Evolutionary conservation across 1,139 yeast genomes (phyloP).

Genomic region (Pichia sorboxylosa): DNA sequence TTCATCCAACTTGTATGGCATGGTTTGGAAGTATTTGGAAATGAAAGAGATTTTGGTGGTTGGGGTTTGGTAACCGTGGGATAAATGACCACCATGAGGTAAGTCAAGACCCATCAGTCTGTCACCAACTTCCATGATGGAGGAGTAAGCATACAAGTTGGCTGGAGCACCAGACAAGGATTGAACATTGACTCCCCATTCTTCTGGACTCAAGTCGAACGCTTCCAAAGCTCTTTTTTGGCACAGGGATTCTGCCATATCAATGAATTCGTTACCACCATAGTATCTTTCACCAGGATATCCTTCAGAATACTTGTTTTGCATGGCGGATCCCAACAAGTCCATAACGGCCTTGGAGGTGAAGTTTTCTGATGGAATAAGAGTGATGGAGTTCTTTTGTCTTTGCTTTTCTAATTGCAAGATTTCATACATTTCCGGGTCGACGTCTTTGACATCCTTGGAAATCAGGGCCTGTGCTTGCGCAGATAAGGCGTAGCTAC

Average conservation of each 20-base stretch:
- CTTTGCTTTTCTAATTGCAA: conserved; percentile 63
- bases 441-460: conserved; percentile 53
- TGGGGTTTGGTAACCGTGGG: conserved; percentile 91
- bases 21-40: conserved; percentile 90
- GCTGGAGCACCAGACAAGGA: conserved; percentile 95
- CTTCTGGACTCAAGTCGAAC: conserved; percentile 57
- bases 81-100: conserved; percentile 95
- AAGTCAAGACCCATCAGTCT: conserved; percentile 93
- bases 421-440: conserved; percentile 78
- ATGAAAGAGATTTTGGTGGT: conserved; percentile 80
- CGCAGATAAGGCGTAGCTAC: conserved; percentile 37
- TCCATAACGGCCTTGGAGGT: conserved; percentile 93
- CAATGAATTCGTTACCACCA: conserved; percentile 93
- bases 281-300: conserved; percentile 96
- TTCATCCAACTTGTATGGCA: conserved; percentile 87
- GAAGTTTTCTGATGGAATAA: conserved; percentile 91
- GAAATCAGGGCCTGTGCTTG: conserved; percentile 46
- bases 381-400: conserved; percentile 80
- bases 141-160: conserved; percentile 83
- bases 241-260: conserved; percentile 79
- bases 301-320: conserved; percentile 96
- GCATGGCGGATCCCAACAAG: conserved; percentile 90
- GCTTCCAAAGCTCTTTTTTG: conserved; percentile 88
- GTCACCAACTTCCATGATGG: conserved; percentile 84
- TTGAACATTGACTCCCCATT: conserved; percentile 97